Conservation (phyloP, 2,329 filamentous ascomycete species). For the Sclerotiophoma versabilis region DNA sequence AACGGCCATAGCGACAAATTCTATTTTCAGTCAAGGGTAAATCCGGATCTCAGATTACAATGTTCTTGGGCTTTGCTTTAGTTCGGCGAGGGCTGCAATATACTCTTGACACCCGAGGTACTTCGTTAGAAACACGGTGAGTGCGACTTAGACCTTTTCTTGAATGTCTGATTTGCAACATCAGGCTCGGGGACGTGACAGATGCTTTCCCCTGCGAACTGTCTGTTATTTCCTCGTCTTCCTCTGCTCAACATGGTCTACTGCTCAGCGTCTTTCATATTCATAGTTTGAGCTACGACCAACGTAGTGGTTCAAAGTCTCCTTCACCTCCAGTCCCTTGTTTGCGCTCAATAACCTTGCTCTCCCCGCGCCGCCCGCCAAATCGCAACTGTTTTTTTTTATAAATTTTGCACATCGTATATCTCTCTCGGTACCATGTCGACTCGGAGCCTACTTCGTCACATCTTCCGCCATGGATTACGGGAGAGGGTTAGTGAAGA, state of each 20-base stretch:
- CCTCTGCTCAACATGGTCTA: not conserved
- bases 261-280: not conserved
- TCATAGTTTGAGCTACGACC: not conserved
- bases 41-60: no score
- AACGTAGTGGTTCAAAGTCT: not conserved
- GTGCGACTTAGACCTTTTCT: not conserved
- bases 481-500: not conserved
- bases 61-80: no score
- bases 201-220: not conserved
- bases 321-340: not conserved
- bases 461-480: slow-evolving; percentile 24
- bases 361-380: no score
- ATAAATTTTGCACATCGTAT: not conserved
- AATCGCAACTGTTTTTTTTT: no score
- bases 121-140: not conserved
- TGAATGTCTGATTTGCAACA: not conserved
- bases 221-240: not conserved
- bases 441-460: slow-evolving; percentile 17
- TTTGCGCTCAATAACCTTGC: no score
- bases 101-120: no score
- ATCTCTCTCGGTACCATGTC: not conserved
- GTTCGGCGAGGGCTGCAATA: no score
- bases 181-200: not conserved
- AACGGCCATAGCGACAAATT: no score
- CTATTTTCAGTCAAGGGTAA: no score